Evolutionary conservation across 2,329 filamentous ascomycete genomes (phyloP).

Genomic region (Aspergillus ruber): DNA sequence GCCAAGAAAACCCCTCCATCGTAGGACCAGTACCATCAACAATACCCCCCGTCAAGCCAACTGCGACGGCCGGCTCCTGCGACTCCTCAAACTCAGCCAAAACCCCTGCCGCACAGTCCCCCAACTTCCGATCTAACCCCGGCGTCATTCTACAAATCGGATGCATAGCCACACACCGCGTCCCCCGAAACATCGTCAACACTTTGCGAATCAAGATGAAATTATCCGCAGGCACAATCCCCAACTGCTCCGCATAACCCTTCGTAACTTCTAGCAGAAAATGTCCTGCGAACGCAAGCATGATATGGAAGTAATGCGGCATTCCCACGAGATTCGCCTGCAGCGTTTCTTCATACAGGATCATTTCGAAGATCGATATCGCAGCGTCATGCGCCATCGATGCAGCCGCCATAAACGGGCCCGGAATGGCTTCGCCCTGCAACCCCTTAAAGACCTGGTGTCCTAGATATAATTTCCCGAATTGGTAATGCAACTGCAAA

Average conservation of each 20-base stretch:
- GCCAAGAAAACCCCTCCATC: not conserved
- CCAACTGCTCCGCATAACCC: constrained; percentile 30
- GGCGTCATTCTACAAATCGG: constrained; percentile 19
- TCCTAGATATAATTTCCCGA: constrained; percentile 43
- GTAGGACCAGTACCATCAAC: not conserved
- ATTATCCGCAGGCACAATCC: constrained; percentile 20
- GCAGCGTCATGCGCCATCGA: constrained; percentile 27
- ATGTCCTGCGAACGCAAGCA: constrained; percentile 38
- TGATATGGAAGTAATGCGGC: constrained; percentile 39
- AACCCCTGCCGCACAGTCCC: constrained; percentile 16
- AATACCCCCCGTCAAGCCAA: not conserved
- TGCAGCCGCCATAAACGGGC: constrained; percentile 23
- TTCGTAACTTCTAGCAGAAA: constrained; percentile 36
- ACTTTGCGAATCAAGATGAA: constrained; percentile 12
- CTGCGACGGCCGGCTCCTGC: too few species aligned
- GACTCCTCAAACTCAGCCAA: too few species aligned
- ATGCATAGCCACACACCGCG: constrained; percentile 15
- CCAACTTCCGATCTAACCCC: constrained; percentile 15
- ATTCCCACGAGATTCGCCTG: constrained; percentile 33
- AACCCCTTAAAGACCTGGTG: constrained; percentile 44
- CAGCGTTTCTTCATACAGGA: constrained; percentile 32
- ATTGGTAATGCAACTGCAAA: constrained; percentile 43
- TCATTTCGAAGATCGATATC: constrained; percentile 32
- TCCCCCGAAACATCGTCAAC: constrained; percentile 13
- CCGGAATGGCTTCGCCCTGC: constrained; percentile 27